Percentiles rank a stretch among this genome's conserved stretches.
Evolutionary conservation across 2,329 filamentous ascomycete genomes (phyloP).

Genomic region (Xylariaceae sp.): DNA sequence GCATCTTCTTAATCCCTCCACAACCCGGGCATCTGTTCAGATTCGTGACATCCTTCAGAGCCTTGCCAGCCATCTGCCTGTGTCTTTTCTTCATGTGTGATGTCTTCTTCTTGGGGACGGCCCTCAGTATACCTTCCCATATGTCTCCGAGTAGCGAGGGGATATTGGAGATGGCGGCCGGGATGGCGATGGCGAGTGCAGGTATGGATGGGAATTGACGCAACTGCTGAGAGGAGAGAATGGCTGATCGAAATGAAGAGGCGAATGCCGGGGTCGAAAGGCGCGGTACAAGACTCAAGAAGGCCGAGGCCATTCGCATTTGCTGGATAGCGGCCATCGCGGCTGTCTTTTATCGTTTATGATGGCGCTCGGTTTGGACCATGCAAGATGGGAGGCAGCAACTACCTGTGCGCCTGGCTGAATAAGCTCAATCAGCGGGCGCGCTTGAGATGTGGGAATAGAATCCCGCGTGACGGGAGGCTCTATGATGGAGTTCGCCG

Average conservation of each 20-base stretch:
- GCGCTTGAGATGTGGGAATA: too few species aligned
- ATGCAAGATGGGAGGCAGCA: not conserved
- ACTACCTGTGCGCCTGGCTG: constrained; percentile 7
- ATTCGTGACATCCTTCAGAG: constrained; percentile 80
- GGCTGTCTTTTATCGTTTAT: not conserved
- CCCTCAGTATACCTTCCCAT: constrained; percentile 88
- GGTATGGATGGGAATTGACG: constrained; percentile 41
- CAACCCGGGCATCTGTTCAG: constrained; percentile 88
- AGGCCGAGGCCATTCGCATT: constrained; percentile 35
- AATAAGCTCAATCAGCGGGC: too few species aligned
- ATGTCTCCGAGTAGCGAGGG: constrained; percentile 72
- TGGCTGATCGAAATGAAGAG: constrained; percentile 40
- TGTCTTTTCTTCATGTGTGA: constrained; percentile 94
- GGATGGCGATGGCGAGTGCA: constrained; percentile 54
- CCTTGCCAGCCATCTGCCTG: constrained; percentile 93
- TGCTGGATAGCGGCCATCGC: constrained; percentile 45
- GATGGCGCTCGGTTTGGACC: too few species aligned
- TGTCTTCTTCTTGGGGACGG: constrained; percentile 98
- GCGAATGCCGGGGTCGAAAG: constrained; percentile 41
- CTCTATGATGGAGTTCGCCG: too few species aligned
- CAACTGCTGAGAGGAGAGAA: constrained; percentile 41
- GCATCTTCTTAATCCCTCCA: constrained; percentile 81
- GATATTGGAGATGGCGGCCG: constrained; percentile 58
- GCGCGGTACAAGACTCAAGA: constrained; percentile 53
- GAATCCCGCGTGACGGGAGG: too few species aligned